Conservation (phyloP, 768 basidiomycete genomes). For the Podaxis rugospora region DNA sequence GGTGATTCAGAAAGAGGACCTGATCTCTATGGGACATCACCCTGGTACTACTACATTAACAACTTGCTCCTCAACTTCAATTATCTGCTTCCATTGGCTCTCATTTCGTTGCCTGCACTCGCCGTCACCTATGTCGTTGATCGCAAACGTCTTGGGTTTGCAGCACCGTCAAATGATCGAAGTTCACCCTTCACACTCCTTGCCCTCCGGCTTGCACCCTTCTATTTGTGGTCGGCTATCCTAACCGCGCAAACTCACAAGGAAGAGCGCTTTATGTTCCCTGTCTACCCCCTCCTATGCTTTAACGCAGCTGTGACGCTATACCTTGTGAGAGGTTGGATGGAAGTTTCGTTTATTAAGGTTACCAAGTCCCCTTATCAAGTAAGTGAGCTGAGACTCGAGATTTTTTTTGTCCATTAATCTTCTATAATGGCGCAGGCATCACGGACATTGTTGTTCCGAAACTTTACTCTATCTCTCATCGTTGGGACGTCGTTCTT, state of each 20-base stretch:
- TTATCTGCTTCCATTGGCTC: slow-evolving; percentile 72
- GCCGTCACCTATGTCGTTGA: slow-evolving; percentile 71
- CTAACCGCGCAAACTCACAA: slow-evolving; percentile 86
- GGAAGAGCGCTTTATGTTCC: slow-evolving; percentile 99
- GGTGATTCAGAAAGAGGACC: slow-evolving; percentile 76
- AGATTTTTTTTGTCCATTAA: neutral
- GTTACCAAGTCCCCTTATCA: slow-evolving; percentile 81
- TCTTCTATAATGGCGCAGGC: slow-evolving; percentile 45
- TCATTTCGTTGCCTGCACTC: slow-evolving; percentile 77
- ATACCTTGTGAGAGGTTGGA: slow-evolving; percentile 83
- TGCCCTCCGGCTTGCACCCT: slow-evolving; percentile 72
- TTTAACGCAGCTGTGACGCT: slow-evolving; percentile 92
- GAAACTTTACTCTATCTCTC: slow-evolving; percentile 66
- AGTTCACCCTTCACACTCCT: slow-evolving; percentile 81
- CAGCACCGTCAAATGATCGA: slow-evolving; percentile 44
- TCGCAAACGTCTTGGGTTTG: slow-evolving; percentile 65
- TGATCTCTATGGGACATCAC: slow-evolving; percentile 89
- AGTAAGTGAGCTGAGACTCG: slow-evolving; percentile 40
- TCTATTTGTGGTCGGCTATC: slow-evolving; percentile 89
- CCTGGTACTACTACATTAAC: slow-evolving; percentile 79
- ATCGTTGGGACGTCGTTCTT: slow-evolving; percentile 62
- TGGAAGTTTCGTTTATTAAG: slow-evolving; percentile 71
- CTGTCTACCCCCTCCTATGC: slow-evolving; percentile 85
- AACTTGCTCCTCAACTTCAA: slow-evolving; percentile 97
- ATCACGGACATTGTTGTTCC: slow-evolving; percentile 70